Conservation (phyloP, 768 basidiomycete species). For the Phylloporus rhodoxanthus region DNA sequence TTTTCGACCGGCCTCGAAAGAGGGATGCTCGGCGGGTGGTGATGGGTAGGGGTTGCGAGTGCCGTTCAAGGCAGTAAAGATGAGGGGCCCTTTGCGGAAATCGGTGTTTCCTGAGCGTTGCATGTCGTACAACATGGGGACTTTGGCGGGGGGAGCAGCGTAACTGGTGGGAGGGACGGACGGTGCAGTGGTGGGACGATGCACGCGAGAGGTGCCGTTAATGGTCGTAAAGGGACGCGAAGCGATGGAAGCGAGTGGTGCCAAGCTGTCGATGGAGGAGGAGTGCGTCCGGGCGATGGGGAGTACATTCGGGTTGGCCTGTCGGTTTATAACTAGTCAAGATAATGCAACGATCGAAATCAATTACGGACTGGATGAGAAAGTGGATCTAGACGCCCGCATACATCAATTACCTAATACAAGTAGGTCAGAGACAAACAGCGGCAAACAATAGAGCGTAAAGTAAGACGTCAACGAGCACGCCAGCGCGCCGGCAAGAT, state of each 20-base stretch:
- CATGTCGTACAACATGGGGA: slow-evolving; percentile 19
- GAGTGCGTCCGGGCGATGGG: neutral
- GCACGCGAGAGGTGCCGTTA: neutral
- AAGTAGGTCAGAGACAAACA: slow-evolving; percentile 9
- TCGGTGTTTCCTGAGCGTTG: slow-evolving; percentile 16
- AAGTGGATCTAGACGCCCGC: slow-evolving; percentile 16
- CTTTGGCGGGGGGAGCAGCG: slow-evolving; percentile 3
- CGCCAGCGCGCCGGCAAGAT: slow-evolving; percentile 11
- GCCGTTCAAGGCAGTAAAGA: slow-evolving; percentile 55
- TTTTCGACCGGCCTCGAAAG: slow-evolving; percentile 4
- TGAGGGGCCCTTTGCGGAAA: slow-evolving; percentile 48
- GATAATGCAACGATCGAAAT: slow-evolving; percentile 3
- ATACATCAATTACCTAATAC: slow-evolving; percentile 26
- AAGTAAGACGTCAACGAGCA: neutral
- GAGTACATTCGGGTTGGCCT: slow-evolving; percentile 6
- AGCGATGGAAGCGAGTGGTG: neutral
- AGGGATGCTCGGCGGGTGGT: slow-evolving; percentile 21
- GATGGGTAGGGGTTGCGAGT: slow-evolving; percentile 22
- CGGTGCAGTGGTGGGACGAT: slow-evolving; percentile 8
- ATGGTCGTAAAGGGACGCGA: slow-evolving; percentile 11
- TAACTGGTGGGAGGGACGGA: slow-evolving; percentile 21
- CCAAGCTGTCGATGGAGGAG: slow-evolving; percentile 1
- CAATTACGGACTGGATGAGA: slow-evolving; percentile 19
- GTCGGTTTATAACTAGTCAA: slow-evolving; percentile 22
- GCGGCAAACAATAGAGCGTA: slow-evolving; percentile 15